Evolutionary conservation across 208 protist genomes (phyloP), one percentile per base, ranked within the genome.

Genomic region (Endotrypanum monterogeii): DNA sequence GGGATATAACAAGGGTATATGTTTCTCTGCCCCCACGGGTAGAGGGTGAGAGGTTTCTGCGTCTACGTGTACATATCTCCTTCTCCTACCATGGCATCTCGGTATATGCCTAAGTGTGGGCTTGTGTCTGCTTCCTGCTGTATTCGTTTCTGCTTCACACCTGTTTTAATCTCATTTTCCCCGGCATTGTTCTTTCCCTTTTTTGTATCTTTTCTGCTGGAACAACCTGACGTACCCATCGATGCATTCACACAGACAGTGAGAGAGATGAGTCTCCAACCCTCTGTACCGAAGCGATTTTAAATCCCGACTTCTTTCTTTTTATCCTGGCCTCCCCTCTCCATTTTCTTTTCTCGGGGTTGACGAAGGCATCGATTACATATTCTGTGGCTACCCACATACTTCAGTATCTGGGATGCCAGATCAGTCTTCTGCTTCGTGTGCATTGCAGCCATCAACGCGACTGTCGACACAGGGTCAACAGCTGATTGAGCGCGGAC

Each of bases 401-500:
- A n/a, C 11, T 32, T 25, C 11, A 25, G 12, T 46, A n/a, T 44
- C 8, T 28, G 12, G 30, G 25, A 70, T 70, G 66, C 30, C 28
- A 25, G 30, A 32, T 32, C 18, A 46, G 12, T 3, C 66, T 1
- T 23, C 50, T 39, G 37, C 37, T 44, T 25, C 69, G 61, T 35
- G 39, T n/a, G 35, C 37, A n/a, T 25, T 37, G 30, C 14, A 6
- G 35, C 25, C 73, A 3, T 35, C 39, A 30, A 18, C 16, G 35
- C 30, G 3, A 28, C 62, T 35, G 18, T 76, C 63, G 3, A 25
- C 50, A 12, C 69, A 67, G 0, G 68, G 41, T 52, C 89, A 92
- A 71, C 81, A 69, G 1, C 63, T 89, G 25, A 72, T 81, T 16
- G 76, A 84, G 37, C 78, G 79, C 25, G 75, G 86, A 0, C 68